phyloP scores from a whole-genome alignment of 805 yeast genomes.

The Wickerhamomyces xylosicus region DNA sequence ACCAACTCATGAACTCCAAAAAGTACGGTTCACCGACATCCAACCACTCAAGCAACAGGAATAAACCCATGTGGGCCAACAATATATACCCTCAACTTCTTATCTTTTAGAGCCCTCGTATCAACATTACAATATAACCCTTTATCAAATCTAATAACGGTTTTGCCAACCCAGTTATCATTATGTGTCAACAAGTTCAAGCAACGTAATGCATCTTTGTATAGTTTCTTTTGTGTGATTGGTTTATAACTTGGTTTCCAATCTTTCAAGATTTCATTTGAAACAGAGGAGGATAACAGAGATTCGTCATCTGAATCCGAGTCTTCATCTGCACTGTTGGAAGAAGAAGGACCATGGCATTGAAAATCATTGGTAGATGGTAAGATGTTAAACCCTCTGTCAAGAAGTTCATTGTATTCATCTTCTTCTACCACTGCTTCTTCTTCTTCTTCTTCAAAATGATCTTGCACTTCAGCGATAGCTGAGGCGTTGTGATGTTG shows the following conservation, averaged over 20 bases:
- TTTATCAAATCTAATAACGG: constrained; percentile 27
- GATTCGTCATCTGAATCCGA: constrained; percentile 10
- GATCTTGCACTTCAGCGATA: not conserved
- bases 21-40: too few species aligned
- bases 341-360: not conserved
- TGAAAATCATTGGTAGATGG: too few species aligned
- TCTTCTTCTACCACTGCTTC: constrained; percentile 9
- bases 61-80: constrained; percentile 15
- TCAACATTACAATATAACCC: constrained; percentile 10
- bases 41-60: constrained; percentile 2
- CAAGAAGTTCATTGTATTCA: constrained; percentile 16
- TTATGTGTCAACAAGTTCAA: constrained; percentile 41
- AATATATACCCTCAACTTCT: constrained; percentile 7
- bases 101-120: constrained; percentile 1
- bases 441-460: not conserved
- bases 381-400: too few species aligned
- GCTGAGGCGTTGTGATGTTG: not conserved
- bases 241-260: constrained; percentile 39
- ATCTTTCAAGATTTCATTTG: constrained; percentile 18
- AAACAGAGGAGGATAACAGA: constrained; percentile 11
- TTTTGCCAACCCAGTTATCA: constrained; percentile 43
- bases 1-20: too few species aligned
- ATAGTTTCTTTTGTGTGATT: constrained; percentile 28
- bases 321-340: constrained; percentile 6
- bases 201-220: constrained; percentile 46